These are phyloP conservation scores for Cutaneotrichosporon arboriforme DNA, from an alignment of 1,284 basidiomycete species.

Conservation along the genomic window DNA sequence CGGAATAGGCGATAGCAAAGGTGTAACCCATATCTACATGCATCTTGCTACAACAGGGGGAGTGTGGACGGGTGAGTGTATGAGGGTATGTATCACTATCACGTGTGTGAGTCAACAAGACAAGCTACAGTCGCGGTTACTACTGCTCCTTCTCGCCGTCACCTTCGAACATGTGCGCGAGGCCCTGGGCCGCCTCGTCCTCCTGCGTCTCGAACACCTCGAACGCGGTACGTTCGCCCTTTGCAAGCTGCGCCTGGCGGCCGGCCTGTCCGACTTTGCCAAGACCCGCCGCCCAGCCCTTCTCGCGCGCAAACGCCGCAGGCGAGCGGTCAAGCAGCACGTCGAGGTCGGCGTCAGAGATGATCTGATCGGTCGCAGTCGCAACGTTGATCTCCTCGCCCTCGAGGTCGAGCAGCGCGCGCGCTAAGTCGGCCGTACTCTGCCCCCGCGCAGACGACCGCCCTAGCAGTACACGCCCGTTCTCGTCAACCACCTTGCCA, in stretches of 20 bases:
- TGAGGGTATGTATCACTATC: neutral
- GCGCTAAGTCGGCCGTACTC: conserved; percentile 72
- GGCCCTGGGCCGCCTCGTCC: conserved; percentile 64
- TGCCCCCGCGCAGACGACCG: conserved; percentile 42
- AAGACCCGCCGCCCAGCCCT: conserved; percentile 61
- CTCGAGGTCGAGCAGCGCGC: conserved; percentile 72
- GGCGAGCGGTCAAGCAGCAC: conserved; percentile 73
- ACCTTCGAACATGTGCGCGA: conserved; percentile 58
- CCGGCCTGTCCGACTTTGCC: conserved; percentile 34
- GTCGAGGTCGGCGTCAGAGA: conserved; percentile 73
- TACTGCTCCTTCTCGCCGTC: conserved; percentile 34
- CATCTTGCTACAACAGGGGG: neutral
- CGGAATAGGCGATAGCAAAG: conserved; percentile 12
- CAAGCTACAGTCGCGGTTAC: neutral
- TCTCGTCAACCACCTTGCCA: conserved; percentile 52
- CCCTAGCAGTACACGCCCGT: conserved; percentile 55
- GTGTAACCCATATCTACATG: neutral
- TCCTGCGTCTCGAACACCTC: conserved; percentile 69
- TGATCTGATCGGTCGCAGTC: conserved; percentile 65
- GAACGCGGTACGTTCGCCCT: conserved; percentile 58
- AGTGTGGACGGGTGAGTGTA: too few relatives aligned
- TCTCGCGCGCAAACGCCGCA: conserved; percentile 69
- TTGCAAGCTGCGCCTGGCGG: conserved; percentile 41
- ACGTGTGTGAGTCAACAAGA: neutral
- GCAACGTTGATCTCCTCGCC: conserved; percentile 87